Conservation (phyloP, 805 yeast species). For the Novakomyces olei region DNA sequence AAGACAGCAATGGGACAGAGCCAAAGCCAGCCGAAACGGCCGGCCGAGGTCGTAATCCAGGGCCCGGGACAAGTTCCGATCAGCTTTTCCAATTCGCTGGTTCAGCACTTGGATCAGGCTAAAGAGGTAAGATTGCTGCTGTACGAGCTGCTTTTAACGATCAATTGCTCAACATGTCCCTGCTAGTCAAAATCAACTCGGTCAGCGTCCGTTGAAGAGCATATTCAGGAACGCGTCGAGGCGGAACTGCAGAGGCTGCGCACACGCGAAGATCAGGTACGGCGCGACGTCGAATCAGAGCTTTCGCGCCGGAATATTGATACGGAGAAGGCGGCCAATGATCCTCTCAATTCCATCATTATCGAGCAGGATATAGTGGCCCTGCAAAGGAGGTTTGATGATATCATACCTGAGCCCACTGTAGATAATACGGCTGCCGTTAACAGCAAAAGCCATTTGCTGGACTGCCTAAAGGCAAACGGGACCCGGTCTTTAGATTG, state of each 20-base stretch:
- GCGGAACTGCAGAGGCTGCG: constrained; percentile 15
- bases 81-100: too few species aligned
- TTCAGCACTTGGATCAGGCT: too few species aligned
- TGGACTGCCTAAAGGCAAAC: constrained; percentile 33
- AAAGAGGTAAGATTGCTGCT: too few species aligned
- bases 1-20: too few species aligned
- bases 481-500: constrained; percentile 52
- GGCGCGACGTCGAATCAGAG: constrained; percentile 3
- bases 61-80: too few species aligned
- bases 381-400: neutral
- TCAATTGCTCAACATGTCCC: too few species aligned
- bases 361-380: neutral
- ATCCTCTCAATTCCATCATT: neutral
- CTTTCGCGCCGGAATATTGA: neutral
- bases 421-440: constrained; percentile 21
- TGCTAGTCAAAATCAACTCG: neutral
- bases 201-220: constrained; percentile 12
- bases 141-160: too few species aligned
- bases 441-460: constrained; percentile 28
- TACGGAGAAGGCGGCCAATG: neutral
- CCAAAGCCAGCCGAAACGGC: too few species aligned
- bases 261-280: constrained; percentile 13
- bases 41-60: too few species aligned
- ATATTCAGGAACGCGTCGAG: constrained; percentile 17
- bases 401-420: constrained; percentile 2